These are phyloP conservation scores for Planoprotostelium fungivorum DNA, from an alignment of 78 protist species.

Conservation along the genomic window DNA sequence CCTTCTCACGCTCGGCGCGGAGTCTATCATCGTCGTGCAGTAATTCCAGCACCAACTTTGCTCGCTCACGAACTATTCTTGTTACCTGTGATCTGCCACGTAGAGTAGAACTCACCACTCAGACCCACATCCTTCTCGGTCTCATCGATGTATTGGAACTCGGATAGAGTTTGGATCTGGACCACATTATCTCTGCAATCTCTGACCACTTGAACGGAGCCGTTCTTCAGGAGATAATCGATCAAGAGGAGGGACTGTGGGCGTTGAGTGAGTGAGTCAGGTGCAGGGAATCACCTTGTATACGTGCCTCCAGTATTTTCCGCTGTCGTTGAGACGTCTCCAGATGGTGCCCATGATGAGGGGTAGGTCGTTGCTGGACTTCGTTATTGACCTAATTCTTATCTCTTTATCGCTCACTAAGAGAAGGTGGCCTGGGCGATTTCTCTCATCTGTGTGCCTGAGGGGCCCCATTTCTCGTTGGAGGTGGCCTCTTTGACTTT, in stretches of 20 bases:
- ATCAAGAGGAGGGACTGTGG: constrained; percentile 39
- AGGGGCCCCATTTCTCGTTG: constrained; percentile 74
- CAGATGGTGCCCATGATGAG: constrained; percentile 65
- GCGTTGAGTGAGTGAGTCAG: no score
- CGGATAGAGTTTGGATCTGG: constrained; percentile 51
- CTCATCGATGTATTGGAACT: constrained; percentile 62
- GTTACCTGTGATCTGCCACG: not conserved
- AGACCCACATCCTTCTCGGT: constrained; percentile 62
- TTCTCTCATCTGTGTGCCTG: constrained; percentile 69
- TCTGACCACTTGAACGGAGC: constrained; percentile 57
- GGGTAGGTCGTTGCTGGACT: constrained; percentile 20
- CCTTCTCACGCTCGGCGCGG: constrained; percentile 54
- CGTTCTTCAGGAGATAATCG: constrained; percentile 57
- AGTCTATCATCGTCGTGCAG: constrained; percentile 59
- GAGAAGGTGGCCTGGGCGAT: constrained; percentile 60
- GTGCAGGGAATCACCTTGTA: constrained; percentile 41
- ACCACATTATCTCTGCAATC: constrained; percentile 61
- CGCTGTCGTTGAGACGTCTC: constrained; percentile 62
- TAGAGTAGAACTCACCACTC: constrained; percentile 35
- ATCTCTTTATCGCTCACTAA: constrained; percentile 14
- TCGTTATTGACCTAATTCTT: not conserved
- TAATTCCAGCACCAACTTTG: constrained; percentile 45
- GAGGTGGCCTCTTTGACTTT: constrained; percentile 68
- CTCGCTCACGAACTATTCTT: constrained; percentile 45
- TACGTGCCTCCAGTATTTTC: constrained; percentile 68